Evolutionary conservation across 1,139 yeast genomes (phyloP).

Genomic region (Pichia sp.): DNA sequence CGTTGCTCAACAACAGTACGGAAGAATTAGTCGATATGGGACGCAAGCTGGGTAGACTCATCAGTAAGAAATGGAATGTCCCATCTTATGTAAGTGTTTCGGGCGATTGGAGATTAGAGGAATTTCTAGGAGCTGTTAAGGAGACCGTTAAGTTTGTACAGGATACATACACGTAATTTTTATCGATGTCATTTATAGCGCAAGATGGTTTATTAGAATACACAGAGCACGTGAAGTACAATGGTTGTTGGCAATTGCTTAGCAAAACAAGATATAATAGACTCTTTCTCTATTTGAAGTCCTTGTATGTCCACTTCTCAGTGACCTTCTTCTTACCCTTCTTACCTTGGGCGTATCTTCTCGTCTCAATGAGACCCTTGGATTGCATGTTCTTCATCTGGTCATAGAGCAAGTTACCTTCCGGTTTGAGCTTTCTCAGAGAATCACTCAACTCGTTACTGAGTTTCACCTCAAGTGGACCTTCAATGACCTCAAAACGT

Average conservation of each 20-base stretch:
- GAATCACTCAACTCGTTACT: conserved; percentile 86
- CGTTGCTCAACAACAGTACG: conserved; percentile 30
- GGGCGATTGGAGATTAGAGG: conserved; percentile 26
- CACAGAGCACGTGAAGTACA: too few species aligned
- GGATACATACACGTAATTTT: conserved; percentile 8
- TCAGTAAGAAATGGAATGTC: conserved; percentile 28
- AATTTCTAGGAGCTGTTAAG: conserved; percentile 20
- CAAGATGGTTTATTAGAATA: too few species aligned
- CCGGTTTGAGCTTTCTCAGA: conserved; percentile 78
- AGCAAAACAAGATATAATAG: neutral
- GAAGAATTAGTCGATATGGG: conserved; percentile 31
- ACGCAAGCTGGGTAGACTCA: conserved; percentile 29
- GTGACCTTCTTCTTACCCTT: conserved; percentile 66
- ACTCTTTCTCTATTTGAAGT: conserved; percentile 48
- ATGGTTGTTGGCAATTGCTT: too few species aligned
- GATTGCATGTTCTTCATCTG: conserved; percentile 77
- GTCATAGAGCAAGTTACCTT: conserved; percentile 81
- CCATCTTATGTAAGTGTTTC: conserved; percentile 34
- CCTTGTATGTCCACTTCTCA: conserved; percentile 91
- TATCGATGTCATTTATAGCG: too few species aligned
- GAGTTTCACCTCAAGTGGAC: conserved; percentile 76
- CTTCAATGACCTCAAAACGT: conserved; percentile 53
- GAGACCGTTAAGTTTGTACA: conserved; percentile 22
- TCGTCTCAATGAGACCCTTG: conserved; percentile 78
- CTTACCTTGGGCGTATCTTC: conserved; percentile 62